A percentile compares a stretch with the other conserved stretches of the same genome.
These are phyloP conservation scores for Scheffersomyces quercinus DNA, from an alignment of 1,139 yeast species.

Conservation along the genomic window DNA sequence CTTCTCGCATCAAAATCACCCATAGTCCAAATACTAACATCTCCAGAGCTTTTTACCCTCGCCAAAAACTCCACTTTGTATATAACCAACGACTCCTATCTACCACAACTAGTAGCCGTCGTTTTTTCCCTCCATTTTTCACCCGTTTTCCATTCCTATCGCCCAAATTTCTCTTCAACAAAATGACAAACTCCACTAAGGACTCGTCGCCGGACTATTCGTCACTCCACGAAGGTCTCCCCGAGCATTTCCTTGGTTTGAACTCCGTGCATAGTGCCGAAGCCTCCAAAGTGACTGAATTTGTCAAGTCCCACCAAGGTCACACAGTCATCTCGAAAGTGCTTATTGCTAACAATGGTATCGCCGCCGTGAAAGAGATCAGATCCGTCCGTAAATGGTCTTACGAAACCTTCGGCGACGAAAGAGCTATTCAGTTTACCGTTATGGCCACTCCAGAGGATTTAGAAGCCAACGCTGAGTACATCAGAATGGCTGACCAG, in stretches of 20 bases:
- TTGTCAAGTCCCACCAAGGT: constrained; percentile 84
- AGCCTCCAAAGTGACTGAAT: constrained; percentile 73
- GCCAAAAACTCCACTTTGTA: no score
- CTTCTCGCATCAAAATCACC: no score
- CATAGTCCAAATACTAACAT: no score
- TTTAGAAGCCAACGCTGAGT: constrained; percentile 93
- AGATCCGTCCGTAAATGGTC: constrained; percentile 98
- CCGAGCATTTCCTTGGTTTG: constrained; percentile 77
- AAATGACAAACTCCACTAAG: constrained; percentile 3
- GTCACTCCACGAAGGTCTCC: constrained; percentile 43
- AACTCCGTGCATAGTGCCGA: constrained; percentile 76
- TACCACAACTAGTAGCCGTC: no score
- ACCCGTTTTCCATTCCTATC: no score
- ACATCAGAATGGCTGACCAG: constrained; percentile 98
- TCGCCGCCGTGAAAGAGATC: constrained; percentile 98
- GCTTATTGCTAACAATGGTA: constrained; percentile 96
- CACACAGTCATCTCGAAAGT: constrained; percentile 91
- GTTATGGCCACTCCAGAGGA: constrained; percentile 99
- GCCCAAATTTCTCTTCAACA: background rate
- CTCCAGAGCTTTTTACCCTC: no score
- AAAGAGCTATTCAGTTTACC: constrained; percentile 87
- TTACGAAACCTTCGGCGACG: constrained; percentile 95
- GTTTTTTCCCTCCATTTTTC: no score
- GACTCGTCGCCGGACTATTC: constrained; percentile 25
- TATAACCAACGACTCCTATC: no score